Evolutionary conservation across 2,329 filamentous ascomycete genomes (phyloP).

Genomic region (Colletotrichum lentis): DNA sequence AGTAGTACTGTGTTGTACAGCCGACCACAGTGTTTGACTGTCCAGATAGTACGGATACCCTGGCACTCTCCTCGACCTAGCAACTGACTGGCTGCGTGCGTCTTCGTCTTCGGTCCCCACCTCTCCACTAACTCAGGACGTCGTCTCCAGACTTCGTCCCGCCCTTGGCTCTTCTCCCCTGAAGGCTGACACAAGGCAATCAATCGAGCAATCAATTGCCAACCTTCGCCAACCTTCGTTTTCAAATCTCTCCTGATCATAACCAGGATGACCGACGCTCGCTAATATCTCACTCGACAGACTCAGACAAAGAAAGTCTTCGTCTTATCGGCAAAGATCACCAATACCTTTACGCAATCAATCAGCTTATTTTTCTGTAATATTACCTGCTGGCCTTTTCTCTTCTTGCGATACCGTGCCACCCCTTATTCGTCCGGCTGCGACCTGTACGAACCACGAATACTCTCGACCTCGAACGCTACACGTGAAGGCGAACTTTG

Average conservation of each 20-base stretch:
- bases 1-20: background rate
- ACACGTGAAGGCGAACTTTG: background rate
- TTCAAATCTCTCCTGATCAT: conserved; percentile 20
- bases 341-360: background rate
- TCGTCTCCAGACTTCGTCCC: conserved; percentile 13
- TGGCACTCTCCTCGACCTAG: background rate
- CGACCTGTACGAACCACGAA: conserved; percentile 13
- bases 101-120: conserved; percentile 8
- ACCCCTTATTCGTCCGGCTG: background rate
- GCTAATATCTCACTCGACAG: conserved; percentile 13
- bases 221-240: conserved; percentile 1
- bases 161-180: conserved; percentile 3
- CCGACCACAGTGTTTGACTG: conserved; percentile 2
- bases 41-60: background rate
- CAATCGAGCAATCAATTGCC: conserved; percentile 20
- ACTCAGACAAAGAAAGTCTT: background rate
- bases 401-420: background rate
- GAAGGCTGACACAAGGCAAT: conserved; percentile 8
- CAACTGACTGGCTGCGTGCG: conserved; percentile 4
- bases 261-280: conserved; percentile 34
- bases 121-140: background rate
- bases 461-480: background rate
- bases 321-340: background rate
- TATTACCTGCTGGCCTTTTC: conserved; percentile 6
- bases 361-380: conserved; percentile 6